These are phyloP conservation scores for Penicillium expansum DNA, from an alignment of 2,329 filamentous ascomycete genomes.

Conservation along the genomic window DNA sequence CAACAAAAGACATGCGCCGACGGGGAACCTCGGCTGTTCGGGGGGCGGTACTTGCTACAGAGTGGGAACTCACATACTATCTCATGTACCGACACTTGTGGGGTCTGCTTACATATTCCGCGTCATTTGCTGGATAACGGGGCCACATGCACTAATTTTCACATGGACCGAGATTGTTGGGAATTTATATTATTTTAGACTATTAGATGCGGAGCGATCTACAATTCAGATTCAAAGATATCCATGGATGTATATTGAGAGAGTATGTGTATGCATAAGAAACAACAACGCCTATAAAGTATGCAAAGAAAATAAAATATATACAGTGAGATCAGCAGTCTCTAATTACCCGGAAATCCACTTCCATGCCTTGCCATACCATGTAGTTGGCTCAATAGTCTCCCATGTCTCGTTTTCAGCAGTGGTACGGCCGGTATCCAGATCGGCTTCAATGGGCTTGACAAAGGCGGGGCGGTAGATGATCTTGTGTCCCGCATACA, in stretches of 20 bases:
- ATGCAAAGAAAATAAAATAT: neutral
- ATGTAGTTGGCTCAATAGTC: constrained; percentile 30
- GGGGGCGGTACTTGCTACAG: constrained; percentile 11
- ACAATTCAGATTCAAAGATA: neutral
- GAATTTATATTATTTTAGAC: too few species aligned
- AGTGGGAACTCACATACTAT: neutral
- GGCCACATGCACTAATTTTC: constrained; percentile 18
- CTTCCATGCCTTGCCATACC: constrained; percentile 30
- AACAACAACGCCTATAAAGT: neutral
- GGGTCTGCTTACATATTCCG: neutral
- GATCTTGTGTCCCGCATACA: constrained; percentile 60
- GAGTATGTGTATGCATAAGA: neutral
- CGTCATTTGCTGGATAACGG: constrained; percentile 10
- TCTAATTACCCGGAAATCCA: constrained; percentile 19
- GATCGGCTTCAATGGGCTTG: constrained; percentile 41
- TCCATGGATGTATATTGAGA: neutral
- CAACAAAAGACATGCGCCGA: constrained; percentile 7
- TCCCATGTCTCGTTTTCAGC: constrained; percentile 38
- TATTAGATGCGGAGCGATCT: too few species aligned
- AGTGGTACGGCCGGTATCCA: constrained; percentile 41
- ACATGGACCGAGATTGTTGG: constrained; percentile 14
- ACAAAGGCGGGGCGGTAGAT: constrained; percentile 39
- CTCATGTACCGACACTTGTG: constrained; percentile 12
- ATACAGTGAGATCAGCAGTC: neutral
- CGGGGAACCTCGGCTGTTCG: constrained; percentile 22